These are phyloP conservation scores for Planoprotostelium fungivorum DNA, from an alignment of 78 protist genomes.

Conservation along the genomic window DNA sequence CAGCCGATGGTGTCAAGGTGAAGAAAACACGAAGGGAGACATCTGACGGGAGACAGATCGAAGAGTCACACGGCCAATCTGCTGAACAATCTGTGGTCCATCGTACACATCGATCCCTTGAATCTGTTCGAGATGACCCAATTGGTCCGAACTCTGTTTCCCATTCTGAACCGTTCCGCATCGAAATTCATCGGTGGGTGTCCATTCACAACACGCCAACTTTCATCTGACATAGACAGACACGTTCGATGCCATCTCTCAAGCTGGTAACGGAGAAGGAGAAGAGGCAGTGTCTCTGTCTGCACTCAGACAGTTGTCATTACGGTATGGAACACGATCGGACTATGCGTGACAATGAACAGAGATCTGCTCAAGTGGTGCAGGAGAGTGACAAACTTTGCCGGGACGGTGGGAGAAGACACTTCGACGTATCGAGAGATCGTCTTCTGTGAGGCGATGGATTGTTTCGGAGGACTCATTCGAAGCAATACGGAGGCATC, in stretches of 20 bases:
- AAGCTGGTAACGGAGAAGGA: neutral
- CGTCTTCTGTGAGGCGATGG: constrained; percentile 68
- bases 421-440: constrained; percentile 41
- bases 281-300: neutral
- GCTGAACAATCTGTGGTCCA: constrained; percentile 48
- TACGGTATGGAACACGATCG: neutral
- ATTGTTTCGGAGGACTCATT: constrained; percentile 62
- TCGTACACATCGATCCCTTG: constrained; percentile 31
- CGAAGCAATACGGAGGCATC: constrained; percentile 13
- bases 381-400: neutral
- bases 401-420: constrained; percentile 3
- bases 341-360: neutral
- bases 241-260: neutral
- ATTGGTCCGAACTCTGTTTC: constrained; percentile 32
- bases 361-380: constrained; percentile 85
- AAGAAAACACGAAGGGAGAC: neutral
- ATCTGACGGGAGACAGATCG: neutral
- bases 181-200: constrained; percentile 51
- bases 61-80: constrained; percentile 26
- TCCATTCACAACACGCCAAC: neutral
- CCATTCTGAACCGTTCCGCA: constrained; percentile 32
- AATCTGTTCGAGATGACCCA: constrained; percentile 26
- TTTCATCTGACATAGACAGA: neutral
- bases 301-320: neutral
- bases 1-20: constrained; percentile 41